Evolutionary conservation across 495 filamentous ascomycete species (phyloP).

Genomic region (Hyaloscypha bicolor): DNA sequence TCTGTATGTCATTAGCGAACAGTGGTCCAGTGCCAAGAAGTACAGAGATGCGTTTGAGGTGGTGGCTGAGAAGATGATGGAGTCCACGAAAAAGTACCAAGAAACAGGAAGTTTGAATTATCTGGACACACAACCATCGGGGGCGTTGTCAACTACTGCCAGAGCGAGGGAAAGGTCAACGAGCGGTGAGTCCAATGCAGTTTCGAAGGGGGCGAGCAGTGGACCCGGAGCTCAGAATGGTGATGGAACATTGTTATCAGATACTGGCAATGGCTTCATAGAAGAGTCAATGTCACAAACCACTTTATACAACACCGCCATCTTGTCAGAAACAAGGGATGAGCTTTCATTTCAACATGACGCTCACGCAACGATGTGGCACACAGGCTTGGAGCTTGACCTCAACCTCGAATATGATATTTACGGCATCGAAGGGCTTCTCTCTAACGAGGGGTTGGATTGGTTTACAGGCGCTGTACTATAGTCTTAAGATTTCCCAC

Average conservation of each 20-base stretch:
- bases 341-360: background rate
- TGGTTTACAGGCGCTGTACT: conserved; percentile 5
- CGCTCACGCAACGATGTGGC: background rate
- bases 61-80: background rate
- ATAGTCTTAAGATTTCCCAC: background rate
- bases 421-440: background rate
- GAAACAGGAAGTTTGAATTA: background rate
- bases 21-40: background rate
- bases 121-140: background rate
- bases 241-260: background rate
- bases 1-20: background rate
- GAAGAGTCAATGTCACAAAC: background rate
- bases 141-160: background rate
- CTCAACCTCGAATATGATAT: background rate
- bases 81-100: background rate
- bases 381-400: background rate
- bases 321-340: background rate
- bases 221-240: background rate
- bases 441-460: conserved; percentile 3
- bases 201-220: background rate
- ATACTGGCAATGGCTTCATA: background rate
- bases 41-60: background rate
- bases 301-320: background rate
- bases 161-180: background rate
- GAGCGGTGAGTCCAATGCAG: background rate